These are phyloP conservation scores for Backusella psychrophila DNA, from an alignment of 192 early-diverging fungal species.

Conservation along the genomic window DNA sequence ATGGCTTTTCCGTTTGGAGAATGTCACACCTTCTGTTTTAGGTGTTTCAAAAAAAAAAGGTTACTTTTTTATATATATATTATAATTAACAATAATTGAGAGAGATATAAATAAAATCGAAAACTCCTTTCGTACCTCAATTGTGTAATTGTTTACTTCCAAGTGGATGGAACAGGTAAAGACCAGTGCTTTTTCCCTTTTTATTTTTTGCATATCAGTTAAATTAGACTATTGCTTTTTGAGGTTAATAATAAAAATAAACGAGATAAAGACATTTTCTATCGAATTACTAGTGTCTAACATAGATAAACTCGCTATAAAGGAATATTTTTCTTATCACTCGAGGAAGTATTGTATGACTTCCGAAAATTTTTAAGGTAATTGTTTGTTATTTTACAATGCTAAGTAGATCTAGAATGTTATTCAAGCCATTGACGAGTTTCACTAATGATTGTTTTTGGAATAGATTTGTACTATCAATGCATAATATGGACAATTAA, in stretches of 20 bases:
- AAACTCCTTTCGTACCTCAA: neutral
- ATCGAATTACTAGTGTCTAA: no score
- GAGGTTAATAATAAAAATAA: neutral
- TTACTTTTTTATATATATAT: neutral
- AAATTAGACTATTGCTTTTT: neutral
- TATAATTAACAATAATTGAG: neutral
- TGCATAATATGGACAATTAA: neutral
- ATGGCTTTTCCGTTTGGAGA: neutral
- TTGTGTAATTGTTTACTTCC: neutral
- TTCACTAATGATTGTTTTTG: neutral
- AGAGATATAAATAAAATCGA: neutral
- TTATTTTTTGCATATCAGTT: neutral
- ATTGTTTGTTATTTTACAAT: neutral
- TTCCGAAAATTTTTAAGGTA: neutral
- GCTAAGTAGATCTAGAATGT: neutral
- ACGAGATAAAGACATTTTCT: no score
- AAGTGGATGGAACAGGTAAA: neutral
- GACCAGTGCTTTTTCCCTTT: neutral
- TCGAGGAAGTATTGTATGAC: neutral
- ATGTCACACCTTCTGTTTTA: neutral
- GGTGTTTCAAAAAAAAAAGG: neutral
- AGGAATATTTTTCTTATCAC: neutral
- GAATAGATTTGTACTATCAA: neutral
- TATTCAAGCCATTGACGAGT: neutral
- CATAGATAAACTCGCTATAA: neutral